phyloP scores from a whole-genome alignment of 345 rosid species.

The Populus alba region DNA sequence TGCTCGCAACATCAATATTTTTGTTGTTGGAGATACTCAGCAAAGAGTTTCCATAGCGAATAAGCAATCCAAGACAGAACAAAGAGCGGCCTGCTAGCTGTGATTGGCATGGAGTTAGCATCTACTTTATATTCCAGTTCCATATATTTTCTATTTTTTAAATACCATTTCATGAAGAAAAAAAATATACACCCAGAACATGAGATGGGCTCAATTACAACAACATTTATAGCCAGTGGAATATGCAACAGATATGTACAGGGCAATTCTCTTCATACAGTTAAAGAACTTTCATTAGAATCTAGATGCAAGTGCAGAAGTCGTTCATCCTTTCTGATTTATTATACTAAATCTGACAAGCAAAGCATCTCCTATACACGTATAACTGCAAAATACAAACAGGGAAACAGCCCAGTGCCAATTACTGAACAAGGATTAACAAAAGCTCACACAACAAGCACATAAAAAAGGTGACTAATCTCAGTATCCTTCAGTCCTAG shows the following conservation, averaged over 20 bases:
- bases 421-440: too few relatives aligned
- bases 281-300: not conserved
- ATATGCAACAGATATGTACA: not conserved
- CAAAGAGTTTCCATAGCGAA: slow-evolving; percentile 87
- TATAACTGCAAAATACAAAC: too few relatives aligned
- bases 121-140: not conserved
- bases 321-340: not conserved
- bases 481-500: too few relatives aligned
- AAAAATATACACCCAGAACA: not conserved
- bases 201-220: not conserved
- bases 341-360: not conserved
- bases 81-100: slow-evolving; percentile 90
- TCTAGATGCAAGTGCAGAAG: not conserved
- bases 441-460: too few relatives aligned
- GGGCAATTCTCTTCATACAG: not conserved
- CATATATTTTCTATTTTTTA: not conserved
- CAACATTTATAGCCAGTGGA: not conserved
- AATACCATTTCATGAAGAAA: not conserved
- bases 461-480: too few relatives aligned
- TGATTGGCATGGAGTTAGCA: not conserved
- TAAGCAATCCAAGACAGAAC: slow-evolving; percentile 93
- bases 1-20: slow-evolving; percentile 52
- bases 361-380: not conserved
- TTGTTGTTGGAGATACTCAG: slow-evolving; percentile 46
- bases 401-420: too few relatives aligned